These are phyloP conservation scores for Tilletiopsis washingtonensis DNA, from an alignment of 1,284 basidiomycete species.

Conservation along the genomic window DNA sequence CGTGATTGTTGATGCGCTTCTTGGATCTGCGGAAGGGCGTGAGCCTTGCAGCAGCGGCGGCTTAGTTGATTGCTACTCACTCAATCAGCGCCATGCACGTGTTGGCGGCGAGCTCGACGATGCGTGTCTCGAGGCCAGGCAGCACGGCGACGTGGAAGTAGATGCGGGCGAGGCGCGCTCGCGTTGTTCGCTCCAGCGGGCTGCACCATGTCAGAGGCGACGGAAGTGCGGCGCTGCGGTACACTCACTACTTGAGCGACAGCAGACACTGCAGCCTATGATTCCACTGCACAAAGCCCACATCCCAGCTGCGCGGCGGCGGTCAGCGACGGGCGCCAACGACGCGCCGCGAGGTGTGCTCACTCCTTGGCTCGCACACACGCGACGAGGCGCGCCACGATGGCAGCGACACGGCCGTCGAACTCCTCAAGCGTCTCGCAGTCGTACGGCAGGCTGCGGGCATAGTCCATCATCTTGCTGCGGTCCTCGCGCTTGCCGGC, in stretches of 20 bases:
- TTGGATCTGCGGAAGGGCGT: slow-evolving; percentile 58
- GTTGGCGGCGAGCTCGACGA: slow-evolving; percentile 64
- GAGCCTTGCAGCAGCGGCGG: too few relatives aligned
- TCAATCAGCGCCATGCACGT: slow-evolving; percentile 65
- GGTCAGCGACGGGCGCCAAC: background rate
- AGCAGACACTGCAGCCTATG: slow-evolving; percentile 42
- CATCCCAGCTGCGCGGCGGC: slow-evolving; percentile 18
- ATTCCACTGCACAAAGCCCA: slow-evolving; percentile 55
- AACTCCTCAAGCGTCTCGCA: slow-evolving; percentile 72
- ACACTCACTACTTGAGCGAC: slow-evolving; percentile 44
- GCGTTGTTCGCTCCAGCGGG: slow-evolving; percentile 52
- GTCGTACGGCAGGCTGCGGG: slow-evolving; percentile 61
- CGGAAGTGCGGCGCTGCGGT: background rate
- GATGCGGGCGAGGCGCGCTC: slow-evolving; percentile 67
- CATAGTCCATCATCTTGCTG: slow-evolving; percentile 15
- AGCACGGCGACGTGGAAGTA: slow-evolving; percentile 73
- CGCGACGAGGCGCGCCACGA: slow-evolving; percentile 65
- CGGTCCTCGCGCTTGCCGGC: slow-evolving; percentile 3
- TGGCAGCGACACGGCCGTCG: slow-evolving; percentile 70
- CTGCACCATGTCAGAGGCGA: background rate
- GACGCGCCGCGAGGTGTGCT: background rate
- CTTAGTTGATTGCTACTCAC: slow-evolving; percentile 49
- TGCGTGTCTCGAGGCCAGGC: slow-evolving; percentile 65
- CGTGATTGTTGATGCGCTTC: slow-evolving; percentile 66
- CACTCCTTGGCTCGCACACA: slow-evolving; percentile 72